Base-by-base conservation (phyloP, 768 basidiomycete genomes). In the Hygrophoropsis aurantiaca region DNA sequence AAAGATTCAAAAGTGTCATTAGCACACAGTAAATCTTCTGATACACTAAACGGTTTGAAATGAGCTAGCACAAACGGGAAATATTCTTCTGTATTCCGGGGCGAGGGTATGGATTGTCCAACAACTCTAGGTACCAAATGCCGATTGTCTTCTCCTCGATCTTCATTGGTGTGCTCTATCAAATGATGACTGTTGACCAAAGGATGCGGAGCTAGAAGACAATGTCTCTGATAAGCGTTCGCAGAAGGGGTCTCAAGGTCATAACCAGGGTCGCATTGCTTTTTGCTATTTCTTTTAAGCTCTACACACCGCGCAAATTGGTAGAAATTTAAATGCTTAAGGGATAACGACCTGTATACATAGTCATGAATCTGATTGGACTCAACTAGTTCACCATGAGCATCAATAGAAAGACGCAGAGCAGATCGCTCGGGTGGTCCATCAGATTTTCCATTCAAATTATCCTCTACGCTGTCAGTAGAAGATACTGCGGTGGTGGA, bases 291-390 rank as follows among this genome's bases (percentile, higher is more conserved):
- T 3, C 16, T 42, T 21, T 58, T 43, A 33, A 47, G 36, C 44
- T 27, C 8, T 38, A 54, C 37, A n/a, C 42, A 27, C 8, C 41
- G 33, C n/a, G 51, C 51, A 50, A 64, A 68, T 33, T 69, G 59
- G 46, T 58, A 66, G 41, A 66, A 68, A n/a, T 15, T 41, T 26
- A 64, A 46, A 35, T 64, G 10, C 2, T 10, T 0, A 4, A 69
- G 42, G 0, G n/a, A 7, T 15, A 20, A 32, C 24, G 40, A 50
- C 2, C 64, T 39, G 35, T 55, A 52, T 2, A 57, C 23, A 44
- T 70, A 69, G 42, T 70, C 50, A 32, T 63, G 46, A 9, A 65
- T 40, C 40, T 69, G 68, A 41, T 53, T 59, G 0, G 47, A n/a
- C 10, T 54, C 46, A 0, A 39, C 7, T 0, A 67, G 24, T 1